Evolutionary conservation across 2,329 filamentous ascomycete genomes (phyloP).

Genomic region (Thelonectria rubi): DNA sequence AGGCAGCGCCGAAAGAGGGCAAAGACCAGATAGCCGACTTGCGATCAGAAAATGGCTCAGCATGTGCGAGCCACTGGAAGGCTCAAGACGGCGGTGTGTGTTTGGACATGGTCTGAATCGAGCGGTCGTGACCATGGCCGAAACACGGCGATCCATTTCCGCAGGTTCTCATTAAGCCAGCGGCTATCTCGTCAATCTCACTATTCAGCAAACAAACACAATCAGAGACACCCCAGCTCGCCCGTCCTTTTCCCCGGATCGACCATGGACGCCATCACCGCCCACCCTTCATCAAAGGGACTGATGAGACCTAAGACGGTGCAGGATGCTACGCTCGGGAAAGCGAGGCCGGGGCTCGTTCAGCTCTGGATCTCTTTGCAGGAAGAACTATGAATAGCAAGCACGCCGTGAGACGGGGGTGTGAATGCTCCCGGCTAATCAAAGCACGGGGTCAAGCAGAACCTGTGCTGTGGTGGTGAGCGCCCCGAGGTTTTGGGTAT

Average conservation of each 20-base stretch:
- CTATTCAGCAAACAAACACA: background rate
- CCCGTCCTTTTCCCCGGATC: slow-evolving; percentile 18
- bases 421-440: slow-evolving; percentile 6
- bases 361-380: slow-evolving; percentile 2
- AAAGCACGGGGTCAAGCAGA: slow-evolving; percentile 17
- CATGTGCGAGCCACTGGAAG: background rate
- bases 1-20: slow-evolving; percentile 1
- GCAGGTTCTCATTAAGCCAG: background rate
- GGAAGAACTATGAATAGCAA: slow-evolving; percentile 12
- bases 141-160: background rate
- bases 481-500: slow-evolving; percentile 1
- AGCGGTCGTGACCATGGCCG: background rate
- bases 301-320: background rate
- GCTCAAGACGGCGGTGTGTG: background rate
- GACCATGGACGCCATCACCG: slow-evolving; percentile 7
- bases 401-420: background rate
- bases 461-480: slow-evolving; percentile 7
- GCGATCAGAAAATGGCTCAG: background rate
- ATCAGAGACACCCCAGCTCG: background rate
- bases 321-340: background rate
- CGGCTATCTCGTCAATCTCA: slow-evolving; percentile 22
- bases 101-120: background rate
- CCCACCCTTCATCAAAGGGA: slow-evolving; percentile 5
- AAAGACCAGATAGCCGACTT: background rate
- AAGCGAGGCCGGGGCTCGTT: background rate